phyloP scores from a whole-genome alignment of 495 filamentous ascomycete species.

The Aspergillus homomorphus region DNA sequence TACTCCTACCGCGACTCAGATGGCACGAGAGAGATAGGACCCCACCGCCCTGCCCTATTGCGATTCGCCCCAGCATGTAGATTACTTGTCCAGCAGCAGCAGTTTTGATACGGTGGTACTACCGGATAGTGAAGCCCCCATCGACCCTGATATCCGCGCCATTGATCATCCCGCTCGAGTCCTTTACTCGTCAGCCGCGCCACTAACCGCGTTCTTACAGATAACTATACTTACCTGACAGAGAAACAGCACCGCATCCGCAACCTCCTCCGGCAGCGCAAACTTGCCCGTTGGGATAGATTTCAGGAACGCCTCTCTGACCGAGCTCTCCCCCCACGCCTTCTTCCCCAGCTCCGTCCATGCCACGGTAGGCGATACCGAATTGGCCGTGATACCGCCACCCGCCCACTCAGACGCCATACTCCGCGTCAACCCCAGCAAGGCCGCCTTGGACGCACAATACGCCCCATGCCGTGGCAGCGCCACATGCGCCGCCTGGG shows the following conservation, averaged over 20 bases:
- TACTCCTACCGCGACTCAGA: not conserved
- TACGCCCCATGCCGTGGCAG: constrained; percentile 44
- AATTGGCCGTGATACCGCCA: constrained; percentile 36
- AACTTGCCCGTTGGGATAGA: constrained; percentile 40
- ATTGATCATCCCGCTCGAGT: constrained; percentile 45
- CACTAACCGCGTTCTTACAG: not conserved
- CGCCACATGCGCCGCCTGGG: constrained; percentile 38
- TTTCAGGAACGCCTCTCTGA: constrained; percentile 34
- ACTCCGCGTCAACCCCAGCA: constrained; percentile 45
- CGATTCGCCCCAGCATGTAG: not conserved
- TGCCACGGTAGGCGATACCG: constrained; percentile 40
- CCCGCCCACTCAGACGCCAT: constrained; percentile 47
- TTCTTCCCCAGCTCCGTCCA: constrained; percentile 42
- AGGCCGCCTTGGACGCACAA: constrained; percentile 47
- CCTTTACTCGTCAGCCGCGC: constrained; percentile 24
- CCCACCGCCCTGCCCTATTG: not conserved
- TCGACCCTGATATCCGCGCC: constrained; percentile 44
- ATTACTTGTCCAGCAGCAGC: not conserved
- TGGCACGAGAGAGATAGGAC: not conserved
- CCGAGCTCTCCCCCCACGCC: constrained; percentile 35
- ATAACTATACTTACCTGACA: constrained; percentile 30
- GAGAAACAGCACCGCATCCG: constrained; percentile 37
- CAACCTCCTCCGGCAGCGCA: constrained; percentile 43
- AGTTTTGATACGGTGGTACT: not conserved
- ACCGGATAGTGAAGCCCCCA: constrained; percentile 41